Evolutionary conservation across 108 stramenopile species (phyloP).

Genomic region (Stephanodiscus minutulus): DNA sequence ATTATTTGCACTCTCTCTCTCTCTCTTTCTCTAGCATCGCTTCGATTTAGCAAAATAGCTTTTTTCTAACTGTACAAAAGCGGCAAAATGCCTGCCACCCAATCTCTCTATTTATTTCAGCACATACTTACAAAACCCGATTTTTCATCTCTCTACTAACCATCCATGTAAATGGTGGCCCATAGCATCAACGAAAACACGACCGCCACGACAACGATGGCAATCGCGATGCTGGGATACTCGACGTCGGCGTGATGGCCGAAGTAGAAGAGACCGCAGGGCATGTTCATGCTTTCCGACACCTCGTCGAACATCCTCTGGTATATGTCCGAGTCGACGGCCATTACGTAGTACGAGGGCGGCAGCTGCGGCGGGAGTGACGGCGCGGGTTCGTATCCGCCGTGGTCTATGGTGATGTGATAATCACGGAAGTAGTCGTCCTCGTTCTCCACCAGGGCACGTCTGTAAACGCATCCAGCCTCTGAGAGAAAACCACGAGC

Average conservation of each 20-base stretch:
- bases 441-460: conserved; percentile 31
- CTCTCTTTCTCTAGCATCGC: neutral
- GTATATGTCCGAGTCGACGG: conserved; percentile 71
- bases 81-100: neutral
- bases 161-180: conserved; percentile 37
- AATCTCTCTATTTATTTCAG: too few relatives aligned
- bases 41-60: neutral
- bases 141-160: conserved; percentile 11
- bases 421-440: conserved; percentile 41
- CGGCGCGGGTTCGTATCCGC: conserved; percentile 18
- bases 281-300: conserved; percentile 53
- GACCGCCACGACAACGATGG: conserved; percentile 45
- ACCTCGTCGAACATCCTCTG: conserved; percentile 70
- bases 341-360: conserved; percentile 53
- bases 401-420: conserved; percentile 20
- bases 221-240: conserved; percentile 64
- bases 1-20: neutral
- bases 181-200: conserved; percentile 37
- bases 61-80: neutral
- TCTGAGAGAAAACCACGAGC: conserved; percentile 4
- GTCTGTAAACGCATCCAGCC: conserved; percentile 38
- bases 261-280: conserved; percentile 80
- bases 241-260: conserved; percentile 81
- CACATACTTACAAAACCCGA: neutral
- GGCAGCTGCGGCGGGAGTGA: conserved; percentile 44